Conservation (phyloP, 805 yeast species). For the Candida taoyuanica region DNA sequence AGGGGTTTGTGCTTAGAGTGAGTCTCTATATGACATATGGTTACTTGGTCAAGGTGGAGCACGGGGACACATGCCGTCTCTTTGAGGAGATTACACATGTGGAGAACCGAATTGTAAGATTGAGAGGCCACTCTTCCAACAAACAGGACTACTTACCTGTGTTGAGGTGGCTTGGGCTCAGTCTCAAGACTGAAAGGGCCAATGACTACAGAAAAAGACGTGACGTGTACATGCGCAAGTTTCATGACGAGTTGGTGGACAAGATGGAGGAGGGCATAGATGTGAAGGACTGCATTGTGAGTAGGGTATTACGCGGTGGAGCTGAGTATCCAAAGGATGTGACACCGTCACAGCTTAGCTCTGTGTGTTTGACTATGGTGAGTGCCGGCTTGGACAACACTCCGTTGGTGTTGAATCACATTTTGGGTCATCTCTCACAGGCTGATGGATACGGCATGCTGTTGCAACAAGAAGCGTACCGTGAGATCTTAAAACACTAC, state of each 20-base stretch:
- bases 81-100: conserved; percentile 50
- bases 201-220: conserved; percentile 38
- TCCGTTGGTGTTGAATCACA: conserved; percentile 56
- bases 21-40: conserved; percentile 53
- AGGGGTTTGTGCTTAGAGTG: conserved; percentile 47
- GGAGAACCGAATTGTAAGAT: conserved; percentile 51
- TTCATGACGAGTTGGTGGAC: conserved; percentile 29
- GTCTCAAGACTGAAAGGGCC: conserved; percentile 22
- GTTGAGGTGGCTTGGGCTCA: conserved; percentile 31
- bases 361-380: conserved; percentile 69
- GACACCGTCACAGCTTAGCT: conserved; percentile 41
- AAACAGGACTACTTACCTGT: conserved; percentile 50
- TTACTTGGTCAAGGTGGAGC: conserved; percentile 38
- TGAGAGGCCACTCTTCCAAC: conserved; percentile 55
- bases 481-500: conserved; percentile 34
- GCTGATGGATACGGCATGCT: conserved; percentile 30
- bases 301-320: conserved; percentile 20
- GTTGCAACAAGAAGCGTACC: conserved; percentile 42
- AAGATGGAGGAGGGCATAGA: conserved; percentile 27
- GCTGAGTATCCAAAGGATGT: conserved; percentile 20
- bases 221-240: conserved; percentile 42
- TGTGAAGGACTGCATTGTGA: conserved; percentile 32
- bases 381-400: conserved; percentile 78
- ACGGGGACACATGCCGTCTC: conserved; percentile 30
- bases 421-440: conserved; percentile 55